These are phyloP conservation scores for Trichoderma arundinaceum DNA, from an alignment of 2,329 filamentous ascomycete genomes.

Conservation along the genomic window DNA sequence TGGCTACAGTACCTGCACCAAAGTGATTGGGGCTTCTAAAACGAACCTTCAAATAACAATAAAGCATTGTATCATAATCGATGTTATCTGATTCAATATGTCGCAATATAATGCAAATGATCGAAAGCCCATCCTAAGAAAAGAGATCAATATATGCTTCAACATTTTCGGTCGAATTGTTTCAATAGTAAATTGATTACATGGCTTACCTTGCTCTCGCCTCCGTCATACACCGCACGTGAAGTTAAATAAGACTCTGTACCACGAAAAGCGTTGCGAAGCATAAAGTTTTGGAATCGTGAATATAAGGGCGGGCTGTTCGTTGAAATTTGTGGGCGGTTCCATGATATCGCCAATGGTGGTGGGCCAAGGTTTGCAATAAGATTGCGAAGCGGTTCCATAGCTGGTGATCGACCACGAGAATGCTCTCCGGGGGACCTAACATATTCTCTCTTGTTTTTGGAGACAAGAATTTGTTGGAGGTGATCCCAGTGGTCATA, in stretches of 20 bases:
- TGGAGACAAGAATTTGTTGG: conserved; percentile 65
- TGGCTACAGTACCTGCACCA: neutral
- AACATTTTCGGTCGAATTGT: neutral
- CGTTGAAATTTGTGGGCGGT: conserved; percentile 66
- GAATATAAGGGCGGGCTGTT: conserved; percentile 70
- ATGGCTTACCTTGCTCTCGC: conserved; percentile 65
- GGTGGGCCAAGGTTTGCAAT: conserved; percentile 71
- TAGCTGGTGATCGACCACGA: conserved; percentile 60
- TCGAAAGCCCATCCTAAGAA: conserved; percentile 66
- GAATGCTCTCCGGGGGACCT: conserved; percentile 60
- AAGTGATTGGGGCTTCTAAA: neutral
- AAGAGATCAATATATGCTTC: neutral
- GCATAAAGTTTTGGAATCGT: conserved; percentile 74
- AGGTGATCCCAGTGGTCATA: conserved; percentile 76
- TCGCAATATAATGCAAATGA: conserved; percentile 71
- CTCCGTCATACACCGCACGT: conserved; percentile 71
- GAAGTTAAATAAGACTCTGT: conserved; percentile 68
- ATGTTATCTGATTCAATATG: conserved; percentile 70
- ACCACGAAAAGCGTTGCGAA: conserved; percentile 69
- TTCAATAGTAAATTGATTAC: neutral
- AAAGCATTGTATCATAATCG: conserved; percentile 69
- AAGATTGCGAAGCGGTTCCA: conserved; percentile 65
- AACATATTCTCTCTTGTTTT: conserved; percentile 63
- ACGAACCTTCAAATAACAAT: conserved; percentile 69
- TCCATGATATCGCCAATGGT: conserved; percentile 72